phyloP scores from a whole-genome alignment of 1,139 yeast species.

The Scheffersomyces quercinus region DNA sequence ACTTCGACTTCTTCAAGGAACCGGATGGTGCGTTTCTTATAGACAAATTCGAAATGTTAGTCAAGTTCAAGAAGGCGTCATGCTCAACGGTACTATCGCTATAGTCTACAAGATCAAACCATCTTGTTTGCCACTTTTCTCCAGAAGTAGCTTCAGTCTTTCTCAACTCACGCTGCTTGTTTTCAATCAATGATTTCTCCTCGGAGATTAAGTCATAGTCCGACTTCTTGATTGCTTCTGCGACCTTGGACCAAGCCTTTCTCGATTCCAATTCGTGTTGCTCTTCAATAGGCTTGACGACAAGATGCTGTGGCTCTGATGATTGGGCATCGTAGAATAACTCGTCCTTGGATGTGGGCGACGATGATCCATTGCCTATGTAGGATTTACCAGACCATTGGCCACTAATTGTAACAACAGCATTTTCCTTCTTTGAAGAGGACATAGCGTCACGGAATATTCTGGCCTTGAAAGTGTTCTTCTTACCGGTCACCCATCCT shows the following conservation, averaged over 20 bases:
- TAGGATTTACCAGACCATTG: conserved; percentile 87
- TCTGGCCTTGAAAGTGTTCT: conserved; percentile 86
- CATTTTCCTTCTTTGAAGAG: conserved; percentile 55
- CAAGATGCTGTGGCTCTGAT: conserved; percentile 51
- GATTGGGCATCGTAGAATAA: conserved; percentile 71
- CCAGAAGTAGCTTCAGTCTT: conserved; percentile 67
- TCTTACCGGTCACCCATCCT: conserved; percentile 96
- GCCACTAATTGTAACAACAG: conserved; percentile 77
- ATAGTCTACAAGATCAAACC: conserved; percentile 67
- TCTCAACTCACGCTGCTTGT: conserved; percentile 78
- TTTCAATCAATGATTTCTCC: conserved; percentile 78
- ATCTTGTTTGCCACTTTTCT: conserved; percentile 68
- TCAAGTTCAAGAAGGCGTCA: conserved; percentile 53
- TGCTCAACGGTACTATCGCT: conserved; percentile 21
- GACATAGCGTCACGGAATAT: conserved; percentile 57
- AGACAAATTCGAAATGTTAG: conserved; percentile 58
- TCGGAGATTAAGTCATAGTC: conserved; percentile 72
- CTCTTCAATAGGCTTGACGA: conserved; percentile 76
- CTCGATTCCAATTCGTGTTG: conserved; percentile 79
- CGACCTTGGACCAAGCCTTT: conserved; percentile 84
- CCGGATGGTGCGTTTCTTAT: conserved; percentile 70
- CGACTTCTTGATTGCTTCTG: conserved; percentile 76
- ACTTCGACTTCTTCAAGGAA: conserved; percentile 51
- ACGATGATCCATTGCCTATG: conserved; percentile 41
- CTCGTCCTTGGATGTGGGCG: conserved; percentile 40